These are phyloP conservation scores for Artemisia argyi DNA, from an alignment of 129 eudicot species.

Conservation along the genomic window DNA sequence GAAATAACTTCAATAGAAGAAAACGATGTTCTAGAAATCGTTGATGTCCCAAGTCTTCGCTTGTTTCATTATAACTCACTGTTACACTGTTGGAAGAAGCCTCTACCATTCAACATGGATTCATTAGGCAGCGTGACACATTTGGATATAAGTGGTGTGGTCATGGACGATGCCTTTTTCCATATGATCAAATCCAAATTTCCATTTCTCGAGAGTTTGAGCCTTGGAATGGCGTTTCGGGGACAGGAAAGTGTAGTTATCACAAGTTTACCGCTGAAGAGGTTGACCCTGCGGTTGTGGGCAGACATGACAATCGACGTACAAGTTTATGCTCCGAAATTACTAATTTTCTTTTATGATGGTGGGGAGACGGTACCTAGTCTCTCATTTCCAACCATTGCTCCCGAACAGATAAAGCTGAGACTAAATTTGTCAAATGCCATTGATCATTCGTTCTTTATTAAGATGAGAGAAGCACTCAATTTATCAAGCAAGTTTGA, in stretches of 20 bases:
- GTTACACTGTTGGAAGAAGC: too few species aligned
- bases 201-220: too few species aligned
- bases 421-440: neutral
- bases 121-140: conserved; percentile 7
- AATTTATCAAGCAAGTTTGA: neutral
- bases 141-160: neutral
- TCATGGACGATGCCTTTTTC: neutral
- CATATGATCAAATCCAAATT: neutral
- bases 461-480: conserved; percentile 2
- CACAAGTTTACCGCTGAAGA: neutral
- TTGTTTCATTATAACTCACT: too few species aligned
- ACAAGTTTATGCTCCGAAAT: neutral
- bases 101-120: neutral
- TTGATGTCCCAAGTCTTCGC: too few species aligned
- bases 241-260: neutral
- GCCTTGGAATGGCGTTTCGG: too few species aligned
- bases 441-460: neutral
- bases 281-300: neutral
- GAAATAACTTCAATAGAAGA: neutral
- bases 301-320: neutral
- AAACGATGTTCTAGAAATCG: neutral
- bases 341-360: neutral
- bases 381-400: neutral
- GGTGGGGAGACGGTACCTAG: neutral
- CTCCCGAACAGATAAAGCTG: neutral